Percentiles rank a stretch among this genome's conserved stretches.
These are phyloP conservation scores for Strigomonas culicis DNA, from an alignment of 208 protist species.

Conservation along the genomic window DNA sequence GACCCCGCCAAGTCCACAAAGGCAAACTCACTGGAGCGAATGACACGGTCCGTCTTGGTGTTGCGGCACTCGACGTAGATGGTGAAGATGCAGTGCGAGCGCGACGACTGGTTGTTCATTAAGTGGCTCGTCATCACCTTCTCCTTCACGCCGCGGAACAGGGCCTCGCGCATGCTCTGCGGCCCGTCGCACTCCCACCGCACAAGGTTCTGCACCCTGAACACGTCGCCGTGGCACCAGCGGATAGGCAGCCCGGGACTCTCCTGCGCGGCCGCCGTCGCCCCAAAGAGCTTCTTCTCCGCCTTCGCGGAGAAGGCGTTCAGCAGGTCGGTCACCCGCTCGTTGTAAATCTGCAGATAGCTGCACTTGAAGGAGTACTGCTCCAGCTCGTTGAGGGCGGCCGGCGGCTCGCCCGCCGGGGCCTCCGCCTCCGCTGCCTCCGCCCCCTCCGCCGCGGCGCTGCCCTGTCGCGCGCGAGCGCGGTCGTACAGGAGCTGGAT, in stretches of 20 bases:
- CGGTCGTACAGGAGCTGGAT: conserved; percentile 83
- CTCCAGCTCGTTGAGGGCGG: conserved; percentile 13
- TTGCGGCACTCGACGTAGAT: conserved; percentile 68
- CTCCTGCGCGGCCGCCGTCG: not conserved
- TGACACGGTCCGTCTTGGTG: conserved; percentile 26
- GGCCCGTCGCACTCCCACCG: conserved; percentile 61
- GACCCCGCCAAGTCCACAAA: conserved; percentile 92
- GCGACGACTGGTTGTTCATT: conserved; percentile 90
- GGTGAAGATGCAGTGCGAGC: conserved; percentile 91
- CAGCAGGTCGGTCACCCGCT: conserved; percentile 82
- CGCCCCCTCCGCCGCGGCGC: not conserved
- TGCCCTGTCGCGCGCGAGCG: conserved; percentile 34
- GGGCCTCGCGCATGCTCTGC: conserved; percentile 71
- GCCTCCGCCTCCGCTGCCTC: not conserved
- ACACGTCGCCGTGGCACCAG: conserved; percentile 63
- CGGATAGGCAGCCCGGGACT: conserved; percentile 36
- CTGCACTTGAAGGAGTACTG: conserved; percentile 77
- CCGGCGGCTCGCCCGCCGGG: not conserved
- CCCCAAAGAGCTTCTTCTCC: not conserved
- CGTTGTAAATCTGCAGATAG: conserved; percentile 92
- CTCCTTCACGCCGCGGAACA: conserved; percentile 58
- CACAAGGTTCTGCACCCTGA: conserved; percentile 88
- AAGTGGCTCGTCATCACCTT: conserved; percentile 79
- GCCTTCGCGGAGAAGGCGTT: not conserved
- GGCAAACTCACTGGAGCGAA: conserved; percentile 61